These are phyloP conservation scores for Trichoderma cornu-damae DNA, from an alignment of 2,329 filamentous ascomycete genomes.

Conservation along the genomic window DNA sequence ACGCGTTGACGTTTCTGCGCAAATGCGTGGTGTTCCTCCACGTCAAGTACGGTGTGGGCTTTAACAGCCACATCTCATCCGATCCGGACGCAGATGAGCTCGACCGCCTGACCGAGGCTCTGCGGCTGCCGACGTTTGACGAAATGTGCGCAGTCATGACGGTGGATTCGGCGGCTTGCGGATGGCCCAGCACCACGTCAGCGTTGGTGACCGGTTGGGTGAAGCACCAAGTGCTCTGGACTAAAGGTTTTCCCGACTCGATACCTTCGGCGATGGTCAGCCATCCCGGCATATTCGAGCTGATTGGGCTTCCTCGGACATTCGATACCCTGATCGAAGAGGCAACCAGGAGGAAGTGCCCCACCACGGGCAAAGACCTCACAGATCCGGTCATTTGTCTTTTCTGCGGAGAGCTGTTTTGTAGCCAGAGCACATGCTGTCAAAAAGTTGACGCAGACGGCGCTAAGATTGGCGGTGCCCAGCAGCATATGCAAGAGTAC, in stretches of 20 bases:
- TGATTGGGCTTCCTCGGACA: constrained; percentile 85
- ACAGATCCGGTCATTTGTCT: constrained; percentile 88
- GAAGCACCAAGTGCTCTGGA: constrained; percentile 51
- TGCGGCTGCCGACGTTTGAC: constrained; percentile 73
- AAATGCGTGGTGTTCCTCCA: constrained; percentile 81
- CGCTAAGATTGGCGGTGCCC: constrained; percentile 69
- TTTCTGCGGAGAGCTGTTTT: constrained; percentile 95
- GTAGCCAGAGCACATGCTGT: constrained; percentile 90
- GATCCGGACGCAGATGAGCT: constrained; percentile 69
- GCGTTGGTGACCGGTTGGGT: constrained; percentile 66
- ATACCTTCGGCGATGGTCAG: constrained; percentile 49
- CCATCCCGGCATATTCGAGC: constrained; percentile 89
- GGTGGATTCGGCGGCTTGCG: constrained; percentile 38
- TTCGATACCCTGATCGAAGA: constrained; percentile 92
- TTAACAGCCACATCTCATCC: constrained; percentile 63
- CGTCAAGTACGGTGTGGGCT: constrained; percentile 82
- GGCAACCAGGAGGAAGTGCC: constrained; percentile 76
- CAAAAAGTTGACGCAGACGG: constrained; percentile 54
- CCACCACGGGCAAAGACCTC: constrained; percentile 85
- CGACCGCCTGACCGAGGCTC: constrained; percentile 68
- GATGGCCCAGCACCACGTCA: constrained; percentile 45
- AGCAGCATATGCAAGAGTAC: constrained; percentile 83
- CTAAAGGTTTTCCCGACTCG: constrained; percentile 28
- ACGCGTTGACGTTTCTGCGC: constrained; percentile 83
- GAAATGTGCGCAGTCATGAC: constrained; percentile 65